Conservation (phyloP, 2,329 filamentous ascomycete species). For the Ascochyta koolunga region DNA sequence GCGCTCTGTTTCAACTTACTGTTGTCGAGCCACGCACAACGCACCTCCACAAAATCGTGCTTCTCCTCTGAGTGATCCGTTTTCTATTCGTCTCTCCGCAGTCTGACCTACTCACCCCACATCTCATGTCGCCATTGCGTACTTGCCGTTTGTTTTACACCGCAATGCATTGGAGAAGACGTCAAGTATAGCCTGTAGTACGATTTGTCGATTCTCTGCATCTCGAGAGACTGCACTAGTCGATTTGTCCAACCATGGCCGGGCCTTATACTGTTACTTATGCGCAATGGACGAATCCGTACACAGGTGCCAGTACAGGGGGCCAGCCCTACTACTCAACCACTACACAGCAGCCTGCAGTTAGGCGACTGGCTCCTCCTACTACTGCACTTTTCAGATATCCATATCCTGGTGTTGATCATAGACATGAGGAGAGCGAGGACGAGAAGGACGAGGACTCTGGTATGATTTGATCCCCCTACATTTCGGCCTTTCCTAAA, state of each 20-base stretch:
- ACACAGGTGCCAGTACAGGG: slow-evolving; percentile 23
- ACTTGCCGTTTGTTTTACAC: slow-evolving; percentile 34
- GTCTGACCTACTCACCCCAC: slow-evolving; percentile 41
- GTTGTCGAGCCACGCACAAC: slow-evolving; percentile 39
- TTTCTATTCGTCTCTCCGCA: slow-evolving; percentile 46
- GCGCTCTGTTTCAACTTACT: slow-evolving; percentile 29
- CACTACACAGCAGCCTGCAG: slow-evolving; percentile 23
- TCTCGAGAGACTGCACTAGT: slow-evolving; percentile 22
- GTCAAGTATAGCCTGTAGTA: slow-evolving; percentile 42
- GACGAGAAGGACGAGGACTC: slow-evolving; percentile 22
- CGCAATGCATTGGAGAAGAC: slow-evolving; percentile 39
- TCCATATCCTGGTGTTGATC: background rate
- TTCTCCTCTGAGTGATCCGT: slow-evolving; percentile 31
- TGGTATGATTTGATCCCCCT: slow-evolving; percentile 1
- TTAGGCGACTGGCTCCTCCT: slow-evolving; percentile 33
- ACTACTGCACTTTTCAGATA: slow-evolving; percentile 26
- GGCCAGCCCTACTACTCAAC: slow-evolving; percentile 10
- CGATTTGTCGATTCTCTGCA: slow-evolving; percentile 33
- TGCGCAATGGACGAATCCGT: slow-evolving; percentile 45
- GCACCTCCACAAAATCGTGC: slow-evolving; percentile 33
- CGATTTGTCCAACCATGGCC: slow-evolving; percentile 38
- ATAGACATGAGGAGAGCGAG: slow-evolving; percentile 19
- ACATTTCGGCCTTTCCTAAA: background rate
- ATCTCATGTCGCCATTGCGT: slow-evolving; percentile 45
- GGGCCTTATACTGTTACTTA: slow-evolving; percentile 34